Evolutionary conservation across 352 stramenopile species (phyloP), one percentile per base, ranked within the genome.

Genomic region (Thraustotheca clavata): DNA sequence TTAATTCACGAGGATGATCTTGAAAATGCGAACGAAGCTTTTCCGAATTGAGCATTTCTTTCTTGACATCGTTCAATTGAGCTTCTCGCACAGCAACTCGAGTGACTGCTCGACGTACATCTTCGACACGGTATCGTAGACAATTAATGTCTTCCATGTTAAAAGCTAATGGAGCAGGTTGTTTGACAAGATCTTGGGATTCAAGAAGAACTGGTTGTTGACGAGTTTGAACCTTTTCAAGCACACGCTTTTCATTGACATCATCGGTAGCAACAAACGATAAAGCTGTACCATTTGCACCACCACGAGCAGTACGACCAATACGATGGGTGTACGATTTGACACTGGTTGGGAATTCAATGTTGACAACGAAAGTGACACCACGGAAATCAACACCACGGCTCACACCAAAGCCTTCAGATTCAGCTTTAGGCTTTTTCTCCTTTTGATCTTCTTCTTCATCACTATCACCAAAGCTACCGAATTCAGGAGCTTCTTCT

Each of bases 321-420:
- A 99, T 97, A 43, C 97, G 88, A 80, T 99, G 97, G 31, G 93
- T 98, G 76, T 99, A 99, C 27, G 94, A 96, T 60, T 88, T 79
- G 24, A 95, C 73, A 59, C 91, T 98, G 26, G 83, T 81, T 1
- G 97, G 97, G 68, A 99, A 97, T 70, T 99, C 96, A 20, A 99
- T 93, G 76, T 99, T 99, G 63, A 99, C 86, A 33, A 99, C 97
- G 76, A 99, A 99, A 27, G 89, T 96, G 32, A 99, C 97, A 62
- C 91, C 93, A 33, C 92, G 86, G 80, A 99, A 99, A 69, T 99
- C 97, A 40, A 99, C 85, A 62, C 97, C 97, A 68, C 97, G 91
- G 8, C 92, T 92, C 4, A 99, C 94, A 33, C 96, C 97, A 74
- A 98, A 99, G 41, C 92, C 80, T 49, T 88, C 79, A 72, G 98